Evolutionary conservation across 805 yeast genomes (phyloP).

Genomic region (Monosporozyma unispora): DNA sequence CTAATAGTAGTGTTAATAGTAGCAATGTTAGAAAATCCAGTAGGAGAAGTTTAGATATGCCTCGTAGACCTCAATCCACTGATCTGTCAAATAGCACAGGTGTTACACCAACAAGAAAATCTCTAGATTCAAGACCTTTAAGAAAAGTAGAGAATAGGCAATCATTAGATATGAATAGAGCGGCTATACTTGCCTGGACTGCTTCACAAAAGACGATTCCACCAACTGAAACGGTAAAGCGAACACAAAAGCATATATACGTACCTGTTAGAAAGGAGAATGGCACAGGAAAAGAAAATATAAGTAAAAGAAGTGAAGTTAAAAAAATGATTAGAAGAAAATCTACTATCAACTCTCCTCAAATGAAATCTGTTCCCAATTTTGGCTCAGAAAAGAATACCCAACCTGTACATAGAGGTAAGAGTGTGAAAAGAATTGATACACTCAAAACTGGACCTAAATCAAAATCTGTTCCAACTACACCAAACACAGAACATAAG

Average conservation of each 20-base stretch:
- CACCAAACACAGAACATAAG: not conserved
- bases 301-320: not conserved
- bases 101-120: not conserved
- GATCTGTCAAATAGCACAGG: not conserved
- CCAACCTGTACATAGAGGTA: not conserved
- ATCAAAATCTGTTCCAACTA: not conserved
- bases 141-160: slow-evolving; percentile 1
- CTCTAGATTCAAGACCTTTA: slow-evolving; percentile 1
- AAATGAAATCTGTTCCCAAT: not conserved
- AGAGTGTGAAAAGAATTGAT: not conserved
- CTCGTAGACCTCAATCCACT: not conserved
- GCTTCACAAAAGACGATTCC: not conserved
- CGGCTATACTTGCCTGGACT: slow-evolving; percentile 9
- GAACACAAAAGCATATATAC: not conserved
- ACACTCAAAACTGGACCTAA: not conserved
- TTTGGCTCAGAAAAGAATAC: not conserved
- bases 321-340: not conserved
- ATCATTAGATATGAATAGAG: slow-evolving; percentile 4
- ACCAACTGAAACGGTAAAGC: not conserved
- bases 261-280: not conserved
- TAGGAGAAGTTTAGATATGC: slow-evolving; percentile 8
- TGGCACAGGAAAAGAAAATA: not conserved
- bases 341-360: not conserved
- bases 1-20: not conserved
- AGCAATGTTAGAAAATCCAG: not conserved